A percentile compares a stretch with the other conserved stretches of the same genome.
Conservation (phyloP, 2,329 filamentous ascomycete species). For the Aspergillus texensis region DNA sequence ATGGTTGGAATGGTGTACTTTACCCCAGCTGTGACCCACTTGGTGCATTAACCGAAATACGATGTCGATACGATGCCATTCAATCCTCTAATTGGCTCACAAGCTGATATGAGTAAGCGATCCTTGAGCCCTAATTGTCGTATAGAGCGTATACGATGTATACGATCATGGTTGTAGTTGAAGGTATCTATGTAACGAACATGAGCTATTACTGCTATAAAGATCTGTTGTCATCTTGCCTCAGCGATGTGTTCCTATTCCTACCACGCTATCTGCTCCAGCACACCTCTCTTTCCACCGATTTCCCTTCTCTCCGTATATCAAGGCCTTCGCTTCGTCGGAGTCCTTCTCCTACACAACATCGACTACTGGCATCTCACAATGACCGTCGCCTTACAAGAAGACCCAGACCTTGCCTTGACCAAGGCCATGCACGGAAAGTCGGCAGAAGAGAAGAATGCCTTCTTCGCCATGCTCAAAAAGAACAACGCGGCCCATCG, state of each 20-base stretch:
- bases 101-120: background rate
- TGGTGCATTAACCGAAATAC: background rate
- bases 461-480: slow-evolving; percentile 2
- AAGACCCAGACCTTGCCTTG: slow-evolving; percentile 4
- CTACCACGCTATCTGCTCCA: background rate
- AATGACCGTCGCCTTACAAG: slow-evolving; percentile 3
- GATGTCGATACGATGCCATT: background rate
- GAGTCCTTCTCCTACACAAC: background rate
- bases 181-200: background rate
- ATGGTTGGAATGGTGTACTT: background rate
- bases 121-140: background rate
- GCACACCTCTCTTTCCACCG: background rate
- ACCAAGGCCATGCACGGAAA: slow-evolving; percentile 2
- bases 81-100: background rate
- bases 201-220: background rate
- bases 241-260: background rate
- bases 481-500: slow-evolving; percentile 2
- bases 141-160: background rate
- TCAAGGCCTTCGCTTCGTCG: background rate
- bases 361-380: background rate
- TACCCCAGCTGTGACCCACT: slow-evolving; percentile 1
- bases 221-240: background rate
- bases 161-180: background rate
- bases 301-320: background rate
- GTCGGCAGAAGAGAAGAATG: slow-evolving; percentile 1